Base-by-base conservation (phyloP, 331 rosid genomes). In the Malus hybrid region DNA sequence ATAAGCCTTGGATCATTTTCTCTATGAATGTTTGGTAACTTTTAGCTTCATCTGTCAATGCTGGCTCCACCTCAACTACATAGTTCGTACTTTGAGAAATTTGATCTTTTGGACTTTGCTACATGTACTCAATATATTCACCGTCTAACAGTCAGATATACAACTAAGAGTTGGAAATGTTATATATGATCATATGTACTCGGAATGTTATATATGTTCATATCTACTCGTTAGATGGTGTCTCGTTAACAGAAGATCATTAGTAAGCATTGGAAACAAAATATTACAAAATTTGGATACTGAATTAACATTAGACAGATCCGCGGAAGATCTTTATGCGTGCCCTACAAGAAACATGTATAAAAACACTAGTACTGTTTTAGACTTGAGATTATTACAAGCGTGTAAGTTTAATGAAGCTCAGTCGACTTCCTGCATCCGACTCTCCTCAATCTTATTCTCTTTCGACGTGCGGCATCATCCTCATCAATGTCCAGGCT, bases 361-460 rank as follows among this genome's bases (percentile, higher is more conserved):
- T 2, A 50, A 50, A 50, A 6, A 16, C n/a, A 50, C n/a, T 16
- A 15, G 4, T 50, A 50, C 7, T 39, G 44, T 9, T 39, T 6
- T 50, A 14, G 54, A 14, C 54, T 46, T 1, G 0, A 46, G 18
- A 48, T 48, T 1, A 48, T 48, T 48, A 34, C 39, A 34, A 34
- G 39, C 39, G 39, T 34, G 42, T 34, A 34, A 34, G 42, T 34
- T 34, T 34, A 48, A 48, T 5, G 56, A 50, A 50, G 56, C 56
- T 65, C 32, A 80, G 69, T 84, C 83, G 0, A 77, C 85, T 19
- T 80, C 85, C 69, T 84, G 76, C 81, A 74, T 80, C 66, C 77
- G 76, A 70, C 85, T 77, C 22, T 79, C 87, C 72, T 80, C 87
- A 4, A 46, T 67, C 7, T 46, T 61, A 2, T 32, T 78, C 67